Evolutionary conservation across 208 protist genomes (phyloP).

Genomic region (Trypanosoma platydactyli): DNA sequence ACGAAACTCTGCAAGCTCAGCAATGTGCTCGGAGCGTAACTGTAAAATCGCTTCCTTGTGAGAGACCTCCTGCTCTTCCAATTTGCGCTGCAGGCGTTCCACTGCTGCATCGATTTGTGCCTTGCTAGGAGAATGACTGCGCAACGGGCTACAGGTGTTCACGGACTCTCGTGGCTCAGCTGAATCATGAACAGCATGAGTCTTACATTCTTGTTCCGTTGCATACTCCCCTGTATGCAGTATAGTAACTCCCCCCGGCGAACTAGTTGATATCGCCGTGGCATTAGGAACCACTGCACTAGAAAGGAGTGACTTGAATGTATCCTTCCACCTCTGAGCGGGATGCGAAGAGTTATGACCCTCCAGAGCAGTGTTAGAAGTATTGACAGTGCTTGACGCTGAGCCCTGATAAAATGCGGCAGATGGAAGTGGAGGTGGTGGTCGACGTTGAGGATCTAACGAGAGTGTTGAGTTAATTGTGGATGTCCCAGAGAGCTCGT

Average conservation of each 20-base stretch:
- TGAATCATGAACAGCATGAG: background rate
- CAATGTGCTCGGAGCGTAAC: constrained; percentile 45
- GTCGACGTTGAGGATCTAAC: constrained; percentile 2
- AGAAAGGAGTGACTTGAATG: constrained; percentile 50
- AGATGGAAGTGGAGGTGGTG: background rate
- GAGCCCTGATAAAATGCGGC: constrained; percentile 5
- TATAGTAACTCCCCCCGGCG: background rate
- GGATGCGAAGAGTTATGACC: constrained; percentile 28
- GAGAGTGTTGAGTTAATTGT: constrained; percentile 23
- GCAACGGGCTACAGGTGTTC: background rate
- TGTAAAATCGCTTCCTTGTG: constrained; percentile 43
- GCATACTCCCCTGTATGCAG: background rate
- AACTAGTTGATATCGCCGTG: background rate
- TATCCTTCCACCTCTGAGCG: constrained; percentile 47
- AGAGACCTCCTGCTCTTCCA: constrained; percentile 36
- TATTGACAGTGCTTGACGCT: constrained; percentile 9
- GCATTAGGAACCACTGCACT: constrained; percentile 5
- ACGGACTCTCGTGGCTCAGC: background rate
- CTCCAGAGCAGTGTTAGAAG: constrained; percentile 8
- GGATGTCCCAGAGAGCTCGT: constrained; percentile 6
- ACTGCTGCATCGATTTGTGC: background rate
- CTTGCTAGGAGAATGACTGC: background rate
- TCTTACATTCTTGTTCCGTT: background rate
- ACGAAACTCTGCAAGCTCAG: constrained; percentile 50
- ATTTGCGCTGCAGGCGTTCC: constrained; percentile 29